These are phyloP conservation scores for Tolypocladium ophioglossoides DNA, from an alignment of 2,329 filamentous ascomycete species.

Conservation along the genomic window DNA sequence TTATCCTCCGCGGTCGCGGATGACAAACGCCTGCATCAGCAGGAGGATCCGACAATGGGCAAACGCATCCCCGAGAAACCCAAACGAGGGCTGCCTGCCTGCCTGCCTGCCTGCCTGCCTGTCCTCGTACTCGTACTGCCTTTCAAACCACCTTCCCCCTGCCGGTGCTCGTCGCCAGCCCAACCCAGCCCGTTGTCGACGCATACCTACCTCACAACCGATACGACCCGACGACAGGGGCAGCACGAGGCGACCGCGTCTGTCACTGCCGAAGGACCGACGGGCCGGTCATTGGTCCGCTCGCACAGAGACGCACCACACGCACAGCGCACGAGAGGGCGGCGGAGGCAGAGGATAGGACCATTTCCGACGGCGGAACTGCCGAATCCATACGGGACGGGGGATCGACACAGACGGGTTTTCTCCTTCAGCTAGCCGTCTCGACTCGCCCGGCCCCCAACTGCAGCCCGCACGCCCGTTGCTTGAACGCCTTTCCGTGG, in stretches of 20 bases:
- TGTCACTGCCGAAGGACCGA: not conserved
- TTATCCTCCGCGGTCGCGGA: not conserved
- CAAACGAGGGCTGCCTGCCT: no score
- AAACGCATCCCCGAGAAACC: not conserved
- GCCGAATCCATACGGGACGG: not conserved
- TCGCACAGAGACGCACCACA: not conserved
- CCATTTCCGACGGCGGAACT: not conserved
- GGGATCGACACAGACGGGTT: not conserved
- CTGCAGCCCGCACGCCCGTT: not conserved
- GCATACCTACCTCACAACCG: no score
- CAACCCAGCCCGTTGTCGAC: no score
- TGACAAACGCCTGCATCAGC: not conserved
- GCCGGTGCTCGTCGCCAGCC: no score
- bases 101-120: not conserved
- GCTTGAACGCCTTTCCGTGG: not conserved
- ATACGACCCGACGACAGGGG: not conserved
- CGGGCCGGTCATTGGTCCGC: not conserved
- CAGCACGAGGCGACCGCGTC: not conserved
- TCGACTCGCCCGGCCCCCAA: not conserved
- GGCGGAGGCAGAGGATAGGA: not conserved
- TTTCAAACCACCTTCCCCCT: no score
- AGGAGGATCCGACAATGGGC: not conserved
- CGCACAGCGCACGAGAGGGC: not conserved
- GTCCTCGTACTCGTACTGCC: not conserved
- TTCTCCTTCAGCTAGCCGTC: not conserved